Conservation (phyloP, 768 basidiomycete species). For the Tulasnella calospora region DNA sequence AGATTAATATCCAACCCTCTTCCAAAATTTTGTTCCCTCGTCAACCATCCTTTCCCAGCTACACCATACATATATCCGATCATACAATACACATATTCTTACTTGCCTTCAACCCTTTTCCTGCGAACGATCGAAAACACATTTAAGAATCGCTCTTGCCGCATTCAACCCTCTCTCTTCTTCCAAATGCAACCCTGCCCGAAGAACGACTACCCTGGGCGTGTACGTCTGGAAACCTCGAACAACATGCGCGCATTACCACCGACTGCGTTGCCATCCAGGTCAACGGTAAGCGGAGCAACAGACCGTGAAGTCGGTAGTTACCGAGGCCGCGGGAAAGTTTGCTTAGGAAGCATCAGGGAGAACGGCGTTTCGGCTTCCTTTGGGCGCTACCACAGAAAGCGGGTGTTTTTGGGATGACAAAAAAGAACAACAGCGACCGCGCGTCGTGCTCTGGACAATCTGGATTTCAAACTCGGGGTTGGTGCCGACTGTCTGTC, state of each 20-base stretch:
- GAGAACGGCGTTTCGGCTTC: not conserved
- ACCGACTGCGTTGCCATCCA: not conserved
- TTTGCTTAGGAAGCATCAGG: not conserved
- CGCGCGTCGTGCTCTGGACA: not conserved
- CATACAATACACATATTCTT: not conserved
- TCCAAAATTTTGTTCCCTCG: too few relatives aligned
- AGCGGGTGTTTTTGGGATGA: not conserved
- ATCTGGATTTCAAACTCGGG: not conserved
- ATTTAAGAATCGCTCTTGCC: not conserved
- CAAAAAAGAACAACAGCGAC: not conserved
- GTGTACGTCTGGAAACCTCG: not conserved
- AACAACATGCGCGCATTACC: not conserved
- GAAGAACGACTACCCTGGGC: not conserved
- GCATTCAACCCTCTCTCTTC: not conserved
- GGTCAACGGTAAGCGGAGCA: not conserved
- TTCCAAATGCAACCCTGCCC: not conserved
- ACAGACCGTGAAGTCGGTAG: not conserved
- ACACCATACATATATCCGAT: not conserved
- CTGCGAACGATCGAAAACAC: not conserved
- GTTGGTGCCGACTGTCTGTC: not conserved
- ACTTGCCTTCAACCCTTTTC: not conserved
- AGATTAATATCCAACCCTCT: not conserved
- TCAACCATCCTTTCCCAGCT: too few relatives aligned
- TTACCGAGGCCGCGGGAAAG: constrained; percentile 1
- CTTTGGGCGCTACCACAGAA: not conserved